phyloP scores from a whole-genome alignment of 73 alveolate species.

The Paramecium bursaria region DNA sequence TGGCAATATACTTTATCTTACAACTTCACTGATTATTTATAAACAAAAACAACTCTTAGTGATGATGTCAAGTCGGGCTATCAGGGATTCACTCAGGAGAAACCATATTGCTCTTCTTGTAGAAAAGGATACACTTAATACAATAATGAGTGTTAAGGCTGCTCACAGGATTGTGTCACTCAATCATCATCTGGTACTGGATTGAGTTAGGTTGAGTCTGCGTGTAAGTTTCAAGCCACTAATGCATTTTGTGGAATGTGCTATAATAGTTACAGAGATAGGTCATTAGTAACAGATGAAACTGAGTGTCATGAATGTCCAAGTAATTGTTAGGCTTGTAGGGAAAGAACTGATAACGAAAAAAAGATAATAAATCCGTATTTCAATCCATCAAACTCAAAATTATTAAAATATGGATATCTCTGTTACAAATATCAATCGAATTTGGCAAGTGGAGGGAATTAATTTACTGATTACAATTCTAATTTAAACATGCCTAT shows the following conservation, averaged over 20 bases:
- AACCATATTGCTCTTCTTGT: slow-evolving; percentile 17
- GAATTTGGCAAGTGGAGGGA: neutral
- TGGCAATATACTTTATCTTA: slow-evolving; percentile 44
- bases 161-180: slow-evolving; percentile 19
- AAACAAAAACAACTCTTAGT: neutral
- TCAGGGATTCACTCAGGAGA: too few species aligned
- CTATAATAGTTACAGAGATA: neutral
- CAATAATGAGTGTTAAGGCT: slow-evolving; percentile 38
- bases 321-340: slow-evolving; percentile 26
- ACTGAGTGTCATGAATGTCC: slow-evolving; percentile 51
- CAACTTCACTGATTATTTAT: slow-evolving; percentile 14
- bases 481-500: slow-evolving; percentile 46
- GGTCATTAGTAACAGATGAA: slow-evolving; percentile 2
- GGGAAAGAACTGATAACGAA: neutral
- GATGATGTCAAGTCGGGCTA: too few species aligned
- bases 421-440: slow-evolving; percentile 8
- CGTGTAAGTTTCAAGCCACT: slow-evolving; percentile 13
- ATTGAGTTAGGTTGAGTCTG: neutral
- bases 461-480: neutral
- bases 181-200: slow-evolving; percentile 8
- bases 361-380: neutral
- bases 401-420: neutral
- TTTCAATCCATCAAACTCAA: slow-evolving; percentile 17
- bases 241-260: slow-evolving; percentile 38
- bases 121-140: slow-evolving; percentile 4